Evolutionary conservation across 225 moss, liverwort and hornwort species (phyloP), one percentile per base, ranked within the genome.

Genomic region (Sphagnum tenellum): DNA sequence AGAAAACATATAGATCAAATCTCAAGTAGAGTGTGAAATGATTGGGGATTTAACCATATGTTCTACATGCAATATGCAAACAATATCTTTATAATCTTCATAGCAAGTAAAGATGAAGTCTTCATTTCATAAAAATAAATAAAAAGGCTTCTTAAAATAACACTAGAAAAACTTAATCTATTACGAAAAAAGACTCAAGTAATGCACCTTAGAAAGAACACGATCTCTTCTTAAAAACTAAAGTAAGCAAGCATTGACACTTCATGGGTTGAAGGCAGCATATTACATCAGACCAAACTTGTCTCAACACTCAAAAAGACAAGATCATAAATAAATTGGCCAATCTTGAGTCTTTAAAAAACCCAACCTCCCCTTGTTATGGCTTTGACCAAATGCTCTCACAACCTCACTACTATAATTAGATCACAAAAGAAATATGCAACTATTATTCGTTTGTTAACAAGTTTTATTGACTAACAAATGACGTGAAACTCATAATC

Each of bases 341-440:
- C 8, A 78, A 76, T 63, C 73, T 85, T 10, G 77, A 81, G 48
- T 78, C 81, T 78, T 73, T 81, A 71, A 44, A 81, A 81, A 14
- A 72, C 74, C n/a, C 60, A 45, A 61, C 60, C 29, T 61, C n/a
- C 7, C 60, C 60, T 10, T 45, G 60, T 61, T 45, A 61, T 45
- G 29, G 46, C 60, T 46, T 61, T 44, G 10, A 61, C 60, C 45
- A 61, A 45, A 61, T 61, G 60, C 45, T 61, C 60, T 45, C 60
- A 61, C 60, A 61, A 61, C 60, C 44, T 45, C 3, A 44, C 5
- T 85, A 78, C 65, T 85, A 78, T 76, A 85, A 85, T 44, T 85
- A 78, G 84, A 78, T 85, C 46, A 85, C 80, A 81, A 75, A 67
- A 56, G 84, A 81, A 52, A 52, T 52, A 52, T 52, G 9, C 5